Percentiles rank a stretch among this genome's conserved stretches.
Conservation (phyloP, 805 yeast genomes). For the Cyberlindnera japonica region DNA sequence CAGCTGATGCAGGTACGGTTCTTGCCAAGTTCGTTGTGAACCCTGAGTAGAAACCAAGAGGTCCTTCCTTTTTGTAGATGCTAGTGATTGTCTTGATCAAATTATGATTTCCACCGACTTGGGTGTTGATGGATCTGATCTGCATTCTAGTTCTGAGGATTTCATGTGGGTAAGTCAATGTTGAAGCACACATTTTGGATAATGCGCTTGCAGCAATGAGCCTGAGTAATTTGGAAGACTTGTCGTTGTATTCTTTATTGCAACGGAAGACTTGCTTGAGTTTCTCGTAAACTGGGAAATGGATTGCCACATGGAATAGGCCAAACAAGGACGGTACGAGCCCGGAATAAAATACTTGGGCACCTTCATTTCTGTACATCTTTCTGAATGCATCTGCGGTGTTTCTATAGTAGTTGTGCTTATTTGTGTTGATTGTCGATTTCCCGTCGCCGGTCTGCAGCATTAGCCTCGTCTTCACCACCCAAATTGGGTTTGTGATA, state of each 20-base stretch:
- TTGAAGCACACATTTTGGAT: conserved; percentile 85
- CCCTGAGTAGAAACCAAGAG: conserved; percentile 84
- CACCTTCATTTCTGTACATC: conserved; percentile 79
- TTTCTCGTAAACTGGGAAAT: conserved; percentile 89
- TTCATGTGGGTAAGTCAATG: conserved; percentile 93
- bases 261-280: conserved; percentile 52
- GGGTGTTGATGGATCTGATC: conserved; percentile 34
- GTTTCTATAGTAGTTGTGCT: conserved; percentile 53
- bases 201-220: conserved; percentile 66
- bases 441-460: conserved; percentile 49
- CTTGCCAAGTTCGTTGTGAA: conserved; percentile 80
- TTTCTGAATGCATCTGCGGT: conserved; percentile 79
- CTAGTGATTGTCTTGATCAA: conserved; percentile 23
- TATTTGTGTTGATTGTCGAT: conserved; percentile 15
- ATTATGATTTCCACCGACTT: conserved; percentile 12
- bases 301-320: conserved; percentile 88
- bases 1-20: conserved; percentile 93
- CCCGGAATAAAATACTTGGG: conserved; percentile 81
- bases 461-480: conserved; percentile 93
- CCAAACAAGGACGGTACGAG: conserved; percentile 89
- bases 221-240: conserved; percentile 33
- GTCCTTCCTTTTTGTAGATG: conserved; percentile 60
- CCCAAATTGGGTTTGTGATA: conserved; percentile 95
- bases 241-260: conserved; percentile 23
- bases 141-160: conserved; percentile 90